Evolutionary conservation across 78 protist genomes (phyloP).

Genomic region (slime mould (Dictyostelium discoideum)): dicty_2.7 NC_007091.3:1489001-1489500

Average conservation of each 20-base stretch:
- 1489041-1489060: background rate
- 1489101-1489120: slow-evolving; percentile 5
- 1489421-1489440: background rate
- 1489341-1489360: background rate
- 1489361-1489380: background rate
- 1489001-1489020: background rate
- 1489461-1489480: background rate
- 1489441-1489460: background rate
- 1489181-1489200: background rate
- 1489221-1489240: background rate
- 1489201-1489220: background rate
- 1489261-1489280: background rate
- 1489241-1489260: background rate
- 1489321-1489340: background rate
- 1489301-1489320: background rate
- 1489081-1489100: background rate
- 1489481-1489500: background rate
- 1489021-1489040: background rate
- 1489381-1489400: background rate
- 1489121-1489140: slow-evolving; percentile 3
- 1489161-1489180: background rate
- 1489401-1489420: slow-evolving; percentile 8
- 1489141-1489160: background rate
- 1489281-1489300: background rate
- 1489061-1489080: background rate